Evolutionary conservation across 2,329 filamentous ascomycete species (phyloP).

Genomic region (Raffaelea albimanens): DNA sequence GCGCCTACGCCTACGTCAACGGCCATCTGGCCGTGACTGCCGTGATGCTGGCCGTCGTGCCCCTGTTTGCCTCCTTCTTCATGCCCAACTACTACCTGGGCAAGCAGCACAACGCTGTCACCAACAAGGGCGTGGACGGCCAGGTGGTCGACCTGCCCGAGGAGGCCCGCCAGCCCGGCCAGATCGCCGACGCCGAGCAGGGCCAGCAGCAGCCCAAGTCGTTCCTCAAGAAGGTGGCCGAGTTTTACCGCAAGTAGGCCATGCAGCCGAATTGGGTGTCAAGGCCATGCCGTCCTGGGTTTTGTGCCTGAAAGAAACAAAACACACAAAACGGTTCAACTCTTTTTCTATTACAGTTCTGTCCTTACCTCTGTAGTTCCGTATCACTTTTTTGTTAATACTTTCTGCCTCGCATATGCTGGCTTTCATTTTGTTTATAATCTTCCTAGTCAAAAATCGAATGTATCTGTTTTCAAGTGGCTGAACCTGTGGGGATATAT

Average conservation of each 20-base stretch:
- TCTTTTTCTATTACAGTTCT: too few relatives aligned
- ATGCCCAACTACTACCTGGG: conserved; percentile 28
- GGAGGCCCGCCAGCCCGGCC: not conserved
- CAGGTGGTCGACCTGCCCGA: not conserved
- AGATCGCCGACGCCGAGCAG: not conserved
- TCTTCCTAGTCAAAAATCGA: too few relatives aligned
- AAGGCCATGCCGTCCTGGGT: too few relatives aligned
- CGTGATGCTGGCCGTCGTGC: conserved; percentile 20
- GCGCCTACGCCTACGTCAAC: conserved; percentile 34
- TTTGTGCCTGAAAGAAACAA: too few relatives aligned
- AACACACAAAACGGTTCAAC: too few relatives aligned
- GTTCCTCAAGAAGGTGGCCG: not conserved
- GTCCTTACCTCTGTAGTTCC: too few relatives aligned
- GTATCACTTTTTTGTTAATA: too few relatives aligned
- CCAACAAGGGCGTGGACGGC: conserved; percentile 12
- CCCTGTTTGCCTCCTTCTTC: conserved; percentile 26
- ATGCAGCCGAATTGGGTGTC: too few relatives aligned
- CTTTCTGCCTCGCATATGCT: too few relatives aligned
- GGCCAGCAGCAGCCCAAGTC: not conserved
- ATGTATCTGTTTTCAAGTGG: too few relatives aligned
- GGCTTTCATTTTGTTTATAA: too few relatives aligned
- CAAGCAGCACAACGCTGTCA: conserved; percentile 16
- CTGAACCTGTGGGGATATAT: too few relatives aligned
- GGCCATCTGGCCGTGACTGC: conserved; percentile 22
- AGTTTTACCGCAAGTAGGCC: conserved; percentile 1